These are phyloP conservation scores for Aquilaria sinensis DNA, from an alignment of 345 rosid genomes.

Conservation along the genomic window DNA sequence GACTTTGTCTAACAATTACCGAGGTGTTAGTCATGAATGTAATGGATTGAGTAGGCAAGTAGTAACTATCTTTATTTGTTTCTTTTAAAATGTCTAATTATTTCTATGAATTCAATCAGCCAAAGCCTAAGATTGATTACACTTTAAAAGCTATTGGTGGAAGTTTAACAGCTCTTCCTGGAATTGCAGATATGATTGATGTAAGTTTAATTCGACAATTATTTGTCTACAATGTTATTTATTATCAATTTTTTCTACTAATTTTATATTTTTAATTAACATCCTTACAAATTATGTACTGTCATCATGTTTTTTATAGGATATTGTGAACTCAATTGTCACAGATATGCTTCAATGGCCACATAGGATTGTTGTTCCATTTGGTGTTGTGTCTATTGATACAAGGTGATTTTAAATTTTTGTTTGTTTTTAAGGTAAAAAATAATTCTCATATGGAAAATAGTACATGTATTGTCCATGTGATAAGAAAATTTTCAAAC, in stretches of 20 bases:
- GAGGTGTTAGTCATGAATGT: no score
- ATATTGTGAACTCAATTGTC: slow-evolving; percentile 80
- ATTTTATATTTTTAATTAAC: slow-evolving; percentile 2
- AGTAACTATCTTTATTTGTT: no score
- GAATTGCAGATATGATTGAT: slow-evolving; percentile 95
- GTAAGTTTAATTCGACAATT: slow-evolving; percentile 36
- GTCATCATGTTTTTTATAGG: slow-evolving; percentile 37
- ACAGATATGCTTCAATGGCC: slow-evolving; percentile 99
- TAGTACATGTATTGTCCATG: no score
- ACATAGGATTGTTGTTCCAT: slow-evolving; percentile 95
- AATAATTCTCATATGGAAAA: no score
- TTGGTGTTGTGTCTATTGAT: slow-evolving; percentile 92
- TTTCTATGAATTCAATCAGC: slow-evolving; percentile 43
- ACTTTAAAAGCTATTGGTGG: slow-evolving; percentile 98
- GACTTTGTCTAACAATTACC: no score
- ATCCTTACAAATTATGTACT: not conserved
- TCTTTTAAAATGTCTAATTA: not conserved
- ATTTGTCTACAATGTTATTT: no score
- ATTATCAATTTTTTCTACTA: not conserved
- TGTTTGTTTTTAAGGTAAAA: not conserved
- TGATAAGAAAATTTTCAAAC: no score
- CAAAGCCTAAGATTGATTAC: slow-evolving; percentile 94
- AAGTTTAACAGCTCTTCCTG: slow-evolving; percentile 95
- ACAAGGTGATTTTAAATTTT: slow-evolving; percentile 38
- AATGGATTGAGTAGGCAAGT: no score